These are phyloP conservation scores for Plasmopara muralis DNA, from an alignment of 352 stramenopile genomes.

Conservation along the genomic window DNA sequence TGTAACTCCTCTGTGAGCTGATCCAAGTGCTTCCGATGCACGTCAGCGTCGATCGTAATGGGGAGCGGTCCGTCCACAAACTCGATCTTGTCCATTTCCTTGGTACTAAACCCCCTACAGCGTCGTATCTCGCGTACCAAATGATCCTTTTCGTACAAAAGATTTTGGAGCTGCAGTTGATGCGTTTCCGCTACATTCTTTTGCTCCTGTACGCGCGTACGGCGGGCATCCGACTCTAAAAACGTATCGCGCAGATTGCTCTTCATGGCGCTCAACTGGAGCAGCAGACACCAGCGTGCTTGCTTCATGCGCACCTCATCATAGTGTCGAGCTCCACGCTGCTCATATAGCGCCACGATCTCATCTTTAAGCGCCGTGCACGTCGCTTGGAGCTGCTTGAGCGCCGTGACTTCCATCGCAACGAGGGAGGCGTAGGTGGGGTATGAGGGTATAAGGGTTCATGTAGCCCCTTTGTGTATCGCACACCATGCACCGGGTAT, in stretches of 20 bases:
- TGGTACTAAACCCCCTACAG: constrained; percentile 62
- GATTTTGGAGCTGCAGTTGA: constrained; percentile 72
- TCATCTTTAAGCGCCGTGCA: constrained; percentile 39
- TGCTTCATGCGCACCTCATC: constrained; percentile 43
- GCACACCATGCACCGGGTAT: constrained; percentile 15
- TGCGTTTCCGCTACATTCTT: constrained; percentile 70
- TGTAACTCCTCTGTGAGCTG: constrained; percentile 61
- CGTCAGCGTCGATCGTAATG: constrained; percentile 43
- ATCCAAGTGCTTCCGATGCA: constrained; percentile 56
- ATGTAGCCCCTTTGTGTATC: too few species aligned
- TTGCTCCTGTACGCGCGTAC: constrained; percentile 57
- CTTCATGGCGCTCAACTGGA: constrained; percentile 54
- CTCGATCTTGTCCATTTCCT: constrained; percentile 78
- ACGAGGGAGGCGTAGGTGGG: not conserved
- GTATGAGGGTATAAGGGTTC: too few species aligned
- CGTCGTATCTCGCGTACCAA: constrained; percentile 68
- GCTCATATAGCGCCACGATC: constrained; percentile 32
- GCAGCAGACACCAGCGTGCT: constrained; percentile 49
- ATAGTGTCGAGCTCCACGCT: constrained; percentile 10
- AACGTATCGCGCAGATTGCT: constrained; percentile 57
- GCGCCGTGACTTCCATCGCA: constrained; percentile 17
- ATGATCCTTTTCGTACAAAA: constrained; percentile 82
- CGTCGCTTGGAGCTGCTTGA: constrained; percentile 49
- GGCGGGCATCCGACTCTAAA: constrained; percentile 54
- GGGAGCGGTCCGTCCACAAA: constrained; percentile 47